Evolutionary conservation across 2,329 filamentous ascomycete genomes (phyloP), one percentile per base, ranked within the genome.

Genomic region (Colletotrichum eremochloae): DNA sequence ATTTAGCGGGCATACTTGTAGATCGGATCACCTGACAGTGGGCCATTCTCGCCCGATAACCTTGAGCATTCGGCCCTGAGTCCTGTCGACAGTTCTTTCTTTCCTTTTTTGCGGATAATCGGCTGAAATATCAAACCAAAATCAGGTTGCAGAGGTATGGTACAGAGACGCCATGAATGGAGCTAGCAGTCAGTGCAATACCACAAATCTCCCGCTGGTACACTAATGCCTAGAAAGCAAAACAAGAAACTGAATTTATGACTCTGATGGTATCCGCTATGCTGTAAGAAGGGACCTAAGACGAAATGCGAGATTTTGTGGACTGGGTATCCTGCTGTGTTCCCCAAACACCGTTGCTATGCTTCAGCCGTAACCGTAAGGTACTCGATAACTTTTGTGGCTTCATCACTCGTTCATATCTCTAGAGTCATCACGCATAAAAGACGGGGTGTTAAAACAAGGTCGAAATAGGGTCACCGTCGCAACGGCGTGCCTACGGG

Each of bases 341-440:
- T 68, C 9, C 56, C 63, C 58, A 64, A 72, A 72, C 66, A 72
- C 69, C 69, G 48, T 63, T 65, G 69, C 69, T 72, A 69, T 72
- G 69, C 69, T 63, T 69, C 66, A 69, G 69, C 67, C 69, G 33
- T 69, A 72, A 69, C 66, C 60, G 60, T 40, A 57, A 8, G 55
- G 55, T 72, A 72, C 60, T 64, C 46, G 66, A 65, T 69, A 62
- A 53, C 66, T 72, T 65, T 65, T 69, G 57, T 64, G 66, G 66
- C 66, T 69, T 64, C 69, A 72, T 72, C 66, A 72, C 69, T 72
- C 69, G 67, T 65, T 72, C 66, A 72, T 61, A 62, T 72, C 66
- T 72, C 56, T 64, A 53, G 50, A 64, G 60, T 72, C 69, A 63
- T 72, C 69, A 69, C 66, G 66, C 69, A 64, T 72, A 40, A 72